Evolutionary conservation across 2,329 filamentous ascomycete species (phyloP).

Genomic region (Penicillium sp.): DNA sequence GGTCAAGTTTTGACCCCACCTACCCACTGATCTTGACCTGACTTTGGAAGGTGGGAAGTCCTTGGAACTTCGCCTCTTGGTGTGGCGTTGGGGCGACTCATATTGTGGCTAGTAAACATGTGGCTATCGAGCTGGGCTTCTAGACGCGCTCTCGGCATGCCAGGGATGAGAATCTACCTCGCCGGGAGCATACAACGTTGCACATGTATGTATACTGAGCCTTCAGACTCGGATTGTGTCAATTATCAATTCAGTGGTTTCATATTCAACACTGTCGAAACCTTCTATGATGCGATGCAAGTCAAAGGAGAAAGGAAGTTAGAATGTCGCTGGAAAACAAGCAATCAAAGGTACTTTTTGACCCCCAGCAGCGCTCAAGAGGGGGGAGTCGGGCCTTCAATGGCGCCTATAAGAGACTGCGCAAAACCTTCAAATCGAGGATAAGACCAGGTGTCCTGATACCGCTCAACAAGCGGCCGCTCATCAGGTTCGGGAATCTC

Average conservation of each 20-base stretch:
- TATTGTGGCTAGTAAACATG: too few species aligned
- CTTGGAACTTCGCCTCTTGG: too few species aligned
- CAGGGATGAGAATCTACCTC: too few species aligned
- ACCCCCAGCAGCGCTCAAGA: not conserved
- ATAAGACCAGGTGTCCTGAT: slow-evolving; percentile 46
- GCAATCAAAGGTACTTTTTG: not conserved
- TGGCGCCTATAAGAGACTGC: slow-evolving; percentile 30
- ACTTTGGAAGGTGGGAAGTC: too few species aligned
- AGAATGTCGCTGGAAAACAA: slow-evolving; percentile 8
- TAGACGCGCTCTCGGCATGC: too few species aligned
- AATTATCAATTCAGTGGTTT: not conserved
- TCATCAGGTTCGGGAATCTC: slow-evolving; percentile 26
- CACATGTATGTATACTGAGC: not conserved
- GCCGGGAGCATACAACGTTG: too few species aligned
- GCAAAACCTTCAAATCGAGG: slow-evolving; percentile 45
- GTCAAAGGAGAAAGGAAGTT: not conserved
- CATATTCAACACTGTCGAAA: not conserved
- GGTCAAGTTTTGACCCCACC: too few species aligned
- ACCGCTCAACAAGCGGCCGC: slow-evolving; percentile 43
- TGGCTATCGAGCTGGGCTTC: too few species aligned
- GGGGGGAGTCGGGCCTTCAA: slow-evolving; percentile 23
- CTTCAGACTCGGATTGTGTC: not conserved
- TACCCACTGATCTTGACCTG: too few species aligned
- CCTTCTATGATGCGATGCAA: slow-evolving; percentile 17
- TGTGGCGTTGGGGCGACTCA: too few species aligned